These are phyloP conservation scores for Cladorrhinum sp. DNA, from an alignment of 2,329 filamentous ascomycete species.

Conservation along the genomic window DNA sequence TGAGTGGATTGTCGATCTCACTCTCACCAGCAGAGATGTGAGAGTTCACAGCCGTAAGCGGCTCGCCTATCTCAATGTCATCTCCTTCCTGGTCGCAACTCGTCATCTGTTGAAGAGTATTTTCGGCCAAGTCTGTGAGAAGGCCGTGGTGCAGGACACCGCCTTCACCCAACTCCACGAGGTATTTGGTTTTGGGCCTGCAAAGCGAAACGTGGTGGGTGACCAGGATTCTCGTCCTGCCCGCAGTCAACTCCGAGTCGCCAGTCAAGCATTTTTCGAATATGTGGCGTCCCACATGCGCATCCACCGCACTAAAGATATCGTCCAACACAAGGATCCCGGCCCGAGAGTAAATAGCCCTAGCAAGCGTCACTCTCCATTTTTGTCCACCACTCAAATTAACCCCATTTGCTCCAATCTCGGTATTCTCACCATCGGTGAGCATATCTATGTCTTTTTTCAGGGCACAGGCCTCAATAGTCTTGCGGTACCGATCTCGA, in stretches of 20 bases:
- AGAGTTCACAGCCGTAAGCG: conserved; percentile 53
- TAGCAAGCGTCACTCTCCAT: conserved; percentile 76
- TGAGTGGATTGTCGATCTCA: conserved; percentile 36
- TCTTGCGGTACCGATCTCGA: conserved; percentile 65
- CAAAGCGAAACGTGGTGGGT: conserved; percentile 76
- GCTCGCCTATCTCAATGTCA: conserved; percentile 51
- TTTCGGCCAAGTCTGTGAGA: conserved; percentile 60
- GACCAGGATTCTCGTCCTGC: conserved; percentile 72
- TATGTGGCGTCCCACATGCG: conserved; percentile 75
- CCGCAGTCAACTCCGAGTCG: conserved; percentile 62
- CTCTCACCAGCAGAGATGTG: conserved; percentile 43
- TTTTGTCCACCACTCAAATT: conserved; percentile 81
- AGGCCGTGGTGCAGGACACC: conserved; percentile 61
- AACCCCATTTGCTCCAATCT: conserved; percentile 81
- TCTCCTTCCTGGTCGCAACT: too few relatives aligned
- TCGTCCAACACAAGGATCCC: conserved; percentile 77
- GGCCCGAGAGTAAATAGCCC: conserved; percentile 75
- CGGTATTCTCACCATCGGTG: conserved; percentile 71
- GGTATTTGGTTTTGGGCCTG: conserved; percentile 67
- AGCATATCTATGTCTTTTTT: conserved; percentile 74
- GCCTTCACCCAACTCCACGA: conserved; percentile 70
- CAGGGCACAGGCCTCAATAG: conserved; percentile 69
- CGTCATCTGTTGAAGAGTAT: too few relatives aligned
- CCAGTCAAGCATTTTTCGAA: conserved; percentile 74
- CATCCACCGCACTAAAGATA: conserved; percentile 79